Conservation (phyloP, 2,329 filamentous ascomycete species). For the Epichloe gansuensis region DNA sequence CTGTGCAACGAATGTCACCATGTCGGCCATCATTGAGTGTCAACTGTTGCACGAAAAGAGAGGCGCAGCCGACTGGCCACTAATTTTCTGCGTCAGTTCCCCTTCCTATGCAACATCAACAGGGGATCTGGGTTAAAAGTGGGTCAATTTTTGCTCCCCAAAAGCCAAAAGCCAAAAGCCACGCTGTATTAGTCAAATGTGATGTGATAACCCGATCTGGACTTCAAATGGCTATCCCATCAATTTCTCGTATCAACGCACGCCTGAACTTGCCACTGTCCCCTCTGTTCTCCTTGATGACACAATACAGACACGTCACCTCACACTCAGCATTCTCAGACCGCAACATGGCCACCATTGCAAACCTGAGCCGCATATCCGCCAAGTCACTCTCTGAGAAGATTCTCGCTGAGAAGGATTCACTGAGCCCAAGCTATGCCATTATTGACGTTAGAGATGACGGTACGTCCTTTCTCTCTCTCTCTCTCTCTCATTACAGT, state of each 20-base stretch:
- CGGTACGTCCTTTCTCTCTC: conserved; percentile 31
- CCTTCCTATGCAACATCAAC: too few species aligned
- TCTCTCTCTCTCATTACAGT: neutral
- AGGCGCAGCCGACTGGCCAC: too few species aligned
- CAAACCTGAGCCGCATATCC: conserved; percentile 53
- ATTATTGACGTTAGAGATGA: conserved; percentile 85
- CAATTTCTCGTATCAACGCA: neutral
- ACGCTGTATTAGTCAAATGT: neutral
- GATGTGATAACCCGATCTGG: neutral
- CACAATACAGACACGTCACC: neutral
- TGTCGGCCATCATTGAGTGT: too few species aligned
- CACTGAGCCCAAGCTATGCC: conserved; percentile 41
- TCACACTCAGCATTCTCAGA: neutral
- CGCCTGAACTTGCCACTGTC: neutral
- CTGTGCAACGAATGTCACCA: too few species aligned
- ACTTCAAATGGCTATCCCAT: neutral
- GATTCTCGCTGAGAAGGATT: conserved; percentile 39
- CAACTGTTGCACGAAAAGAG: too few species aligned
- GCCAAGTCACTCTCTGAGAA: conserved; percentile 55
- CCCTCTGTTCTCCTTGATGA: neutral
- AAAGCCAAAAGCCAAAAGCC: neutral
- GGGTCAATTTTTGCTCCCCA: neutral
- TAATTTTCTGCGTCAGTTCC: too few species aligned
- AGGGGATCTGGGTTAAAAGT: neutral
- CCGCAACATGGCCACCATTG: conserved; percentile 40